These are phyloP conservation scores for Sporothrix schenckii DNA, from an alignment of 2,329 filamentous ascomycete genomes.

Conservation along the genomic window DNA sequence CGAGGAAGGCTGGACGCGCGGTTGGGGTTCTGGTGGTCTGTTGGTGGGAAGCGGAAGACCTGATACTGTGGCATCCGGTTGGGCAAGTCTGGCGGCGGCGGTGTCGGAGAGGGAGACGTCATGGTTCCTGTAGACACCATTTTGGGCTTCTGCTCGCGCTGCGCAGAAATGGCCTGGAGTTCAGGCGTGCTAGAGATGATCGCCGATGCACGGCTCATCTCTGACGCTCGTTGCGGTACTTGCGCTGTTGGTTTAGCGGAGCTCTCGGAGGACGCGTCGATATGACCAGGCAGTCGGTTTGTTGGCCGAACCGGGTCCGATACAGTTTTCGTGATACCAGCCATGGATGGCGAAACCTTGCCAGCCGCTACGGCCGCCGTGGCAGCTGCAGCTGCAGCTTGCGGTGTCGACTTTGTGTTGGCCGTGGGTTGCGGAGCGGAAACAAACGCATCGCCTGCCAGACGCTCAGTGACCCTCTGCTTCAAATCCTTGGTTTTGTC, in stretches of 20 bases:
- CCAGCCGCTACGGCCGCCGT: constrained; percentile 28
- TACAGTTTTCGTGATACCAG: constrained; percentile 39
- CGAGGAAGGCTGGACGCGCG: constrained; percentile 48
- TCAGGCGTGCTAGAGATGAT: constrained; percentile 67
- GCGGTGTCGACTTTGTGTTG: constrained; percentile 37
- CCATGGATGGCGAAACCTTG: constrained; percentile 33
- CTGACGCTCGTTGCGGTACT: constrained; percentile 48
- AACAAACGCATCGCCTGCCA: constrained; percentile 84
- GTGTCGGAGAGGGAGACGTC: constrained; percentile 64
- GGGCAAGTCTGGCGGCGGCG: constrained; percentile 38
- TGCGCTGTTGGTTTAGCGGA: constrained; percentile 42
- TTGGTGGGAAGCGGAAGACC: constrained; percentile 49
- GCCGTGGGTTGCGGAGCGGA: constrained; percentile 42
- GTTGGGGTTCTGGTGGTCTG: constrained; percentile 43
- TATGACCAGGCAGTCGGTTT: constrained; percentile 34
- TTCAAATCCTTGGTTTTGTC: constrained; percentile 60
- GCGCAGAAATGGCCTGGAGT: constrained; percentile 59
- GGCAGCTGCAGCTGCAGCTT: constrained; percentile 31
- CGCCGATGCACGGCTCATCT: constrained; percentile 63
- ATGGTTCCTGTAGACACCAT: constrained; percentile 73
- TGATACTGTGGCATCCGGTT: constrained; percentile 46
- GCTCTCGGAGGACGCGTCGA: constrained; percentile 34
- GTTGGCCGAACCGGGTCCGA: constrained; percentile 13
- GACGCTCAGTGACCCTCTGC: constrained; percentile 70
- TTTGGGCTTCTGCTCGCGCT: constrained; percentile 41